Base-by-base conservation (phyloP, 1,139 yeast genomes). In the Zygoascus sp. region DNA sequence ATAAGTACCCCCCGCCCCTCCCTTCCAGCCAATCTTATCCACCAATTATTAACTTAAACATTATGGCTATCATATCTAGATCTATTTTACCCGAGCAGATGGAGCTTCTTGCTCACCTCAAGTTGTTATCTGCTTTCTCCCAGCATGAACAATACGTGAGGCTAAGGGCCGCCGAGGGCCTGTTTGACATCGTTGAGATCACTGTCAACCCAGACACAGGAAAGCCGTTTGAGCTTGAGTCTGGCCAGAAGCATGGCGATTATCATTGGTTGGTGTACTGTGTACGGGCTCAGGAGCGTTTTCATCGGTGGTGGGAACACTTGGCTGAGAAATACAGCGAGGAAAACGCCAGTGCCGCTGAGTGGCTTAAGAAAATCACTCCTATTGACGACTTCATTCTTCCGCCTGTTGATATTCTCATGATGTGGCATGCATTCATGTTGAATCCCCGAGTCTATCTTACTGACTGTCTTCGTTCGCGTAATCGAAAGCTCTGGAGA, bases 391-490 rank as follows among this genome's bases (percentile, higher is more conserved):
- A 35, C 13, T 27, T 45, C 35, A 17, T 35, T 53, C 44, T 67
- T 25, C 73, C 73, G 1, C 72, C 72, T 1, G 52, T 69, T 38
- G 75, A 70, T 50, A 65, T 71, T 4, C 45, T 70, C 8, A 61
- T 71, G 67, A 70, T 71, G 1, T 72, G 75, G 75, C 74, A 72
- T 53, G 52, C 69, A 3, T 64, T 63, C 46, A 49, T 64, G 52
- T 54, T 67, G 46, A 64, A 63, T 41, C 70, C 70, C 1, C 53
- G 54, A 22, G 51, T 65, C 0, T 64, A 56, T 46, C 62, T 66
- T 48, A 72, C 68, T 40, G 62, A 61, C 22, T 61, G 64, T 32
- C 47, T 55, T 10, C 59, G 71, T 23, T 58, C 61, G 46, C 53
- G 61, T 13, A 57, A 62, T 41, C 35, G 50, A 16, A 47, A 53